Base-by-base conservation (phyloP, 495 filamentous ascomycete genomes). In the Aspergillus cavernicola region DNA sequence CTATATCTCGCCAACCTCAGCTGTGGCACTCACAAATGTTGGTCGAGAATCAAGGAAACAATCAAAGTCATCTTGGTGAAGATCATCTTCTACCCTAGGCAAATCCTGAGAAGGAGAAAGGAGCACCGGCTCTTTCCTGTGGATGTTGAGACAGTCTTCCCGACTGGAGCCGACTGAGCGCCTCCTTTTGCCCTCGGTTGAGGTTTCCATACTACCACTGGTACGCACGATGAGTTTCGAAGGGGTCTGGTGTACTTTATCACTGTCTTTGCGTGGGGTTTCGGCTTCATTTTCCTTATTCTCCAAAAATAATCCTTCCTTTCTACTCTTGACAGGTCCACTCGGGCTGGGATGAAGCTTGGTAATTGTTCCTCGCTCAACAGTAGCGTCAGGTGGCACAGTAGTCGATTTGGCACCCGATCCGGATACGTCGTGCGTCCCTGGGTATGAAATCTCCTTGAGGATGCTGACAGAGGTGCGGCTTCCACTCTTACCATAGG, bases 271-370 rank as follows among this genome's bases (percentile, higher is more conserved):
- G 20, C 44, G 35, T 4, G 56, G 33, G 6, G 49, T 55, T 23
- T 65, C 59, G 1, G 26, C 47, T 39, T 63, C 65, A 49, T 64
- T 67, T 45, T 61, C 61, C 40, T 59, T 64, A 19, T 64, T 60
- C 10, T 57, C 56, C 10, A 49, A 41, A 18, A 52, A 51, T 44
- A 57, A 28, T 6, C 58, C 52, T 53, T 76, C 76, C 51, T 78
- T 78, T 40, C 67, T 71, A 48, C 74, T 58, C 53, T 71, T 77
- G 41, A 76, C 52, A 28, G 68, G 62, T 13, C 53, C 62, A 43
- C 60, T 66, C 5, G 76, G 74, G 38, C 67, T 74, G 19, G 58
- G 54, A 19, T 58, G 57, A 16, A 71, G 28, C 35, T 63, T 71
- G 20, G 55, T 60, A 10, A 53, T 36, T 29, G 48, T 28, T 20